phyloP scores from a whole-genome alignment of 176 grass and related monocot genomes.

The Phyllostachys edulis region DNA sequence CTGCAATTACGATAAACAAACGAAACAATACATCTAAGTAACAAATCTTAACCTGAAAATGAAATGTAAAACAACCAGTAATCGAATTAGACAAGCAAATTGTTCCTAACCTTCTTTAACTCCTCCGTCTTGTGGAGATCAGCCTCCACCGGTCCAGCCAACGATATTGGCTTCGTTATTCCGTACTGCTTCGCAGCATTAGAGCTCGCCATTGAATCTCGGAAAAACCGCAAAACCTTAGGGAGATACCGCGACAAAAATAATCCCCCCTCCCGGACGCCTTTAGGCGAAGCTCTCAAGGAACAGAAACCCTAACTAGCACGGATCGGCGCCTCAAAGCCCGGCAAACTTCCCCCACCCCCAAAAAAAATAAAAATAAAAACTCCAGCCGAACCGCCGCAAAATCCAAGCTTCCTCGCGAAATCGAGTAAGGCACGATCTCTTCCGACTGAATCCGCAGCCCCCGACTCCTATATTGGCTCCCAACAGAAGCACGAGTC shows the following conservation, averaged over 20 bases:
- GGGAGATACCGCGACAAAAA: not conserved
- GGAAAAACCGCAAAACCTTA: not conserved
- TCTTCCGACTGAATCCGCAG: not conserved
- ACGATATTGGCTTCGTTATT: conserved; percentile 68
- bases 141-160: conserved; percentile 52
- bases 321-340: not conserved
- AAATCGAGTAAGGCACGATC: not conserved
- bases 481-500: not conserved
- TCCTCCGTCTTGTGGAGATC: conserved; percentile 63
- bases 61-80: not conserved
- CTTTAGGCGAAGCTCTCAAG: not conserved
- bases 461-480: not conserved
- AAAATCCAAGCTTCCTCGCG: not conserved
- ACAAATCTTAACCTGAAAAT: not conserved
- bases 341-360: not conserved
- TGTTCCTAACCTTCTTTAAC: conserved; percentile 49
- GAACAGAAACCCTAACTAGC: not conserved
- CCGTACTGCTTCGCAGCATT: conserved; percentile 49
- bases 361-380: too few species aligned
- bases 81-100: not conserved
- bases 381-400: not conserved
- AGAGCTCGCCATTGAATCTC: conserved; percentile 39
- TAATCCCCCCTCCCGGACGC: not conserved
- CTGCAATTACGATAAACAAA: conserved; percentile 26
- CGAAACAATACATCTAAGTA: not conserved